Conservation (phyloP, 306 rosid species). For the Rosa rugosa region DNA sequence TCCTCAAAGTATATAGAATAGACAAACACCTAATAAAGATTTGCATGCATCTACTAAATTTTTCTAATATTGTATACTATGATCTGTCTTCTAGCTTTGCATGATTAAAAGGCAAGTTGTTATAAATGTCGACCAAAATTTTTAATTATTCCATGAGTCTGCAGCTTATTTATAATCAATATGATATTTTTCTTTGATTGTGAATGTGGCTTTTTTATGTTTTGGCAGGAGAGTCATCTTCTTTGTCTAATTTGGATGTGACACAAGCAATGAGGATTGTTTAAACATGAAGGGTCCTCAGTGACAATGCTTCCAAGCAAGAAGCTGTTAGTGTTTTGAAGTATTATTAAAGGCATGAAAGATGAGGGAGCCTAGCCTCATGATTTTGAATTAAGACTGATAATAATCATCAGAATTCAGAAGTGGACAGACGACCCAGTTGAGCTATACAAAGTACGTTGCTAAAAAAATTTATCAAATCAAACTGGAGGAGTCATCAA, state of each 20-base stretch:
- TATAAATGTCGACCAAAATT: constrained; percentile 8
- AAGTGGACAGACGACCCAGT: background rate
- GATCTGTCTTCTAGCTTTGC: constrained; percentile 15
- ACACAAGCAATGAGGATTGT: constrained; percentile 38
- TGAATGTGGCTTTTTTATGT: constrained; percentile 13
- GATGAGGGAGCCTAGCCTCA: constrained; percentile 19
- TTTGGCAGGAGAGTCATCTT: constrained; percentile 18
- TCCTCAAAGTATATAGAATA: constrained; percentile 24
- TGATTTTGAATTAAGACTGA: constrained; percentile 28
- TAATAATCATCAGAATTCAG: constrained; percentile 7
- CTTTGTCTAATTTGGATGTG: constrained; percentile 9
- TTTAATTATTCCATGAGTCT: background rate
- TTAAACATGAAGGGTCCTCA: constrained; percentile 45
- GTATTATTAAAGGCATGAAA: constrained; percentile 34
- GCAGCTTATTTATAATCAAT: background rate
- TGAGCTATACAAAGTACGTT: background rate
- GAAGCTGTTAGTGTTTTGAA: constrained; percentile 17
- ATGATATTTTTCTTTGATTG: background rate
- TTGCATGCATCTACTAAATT: constrained; percentile 26
- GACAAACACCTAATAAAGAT: constrained; percentile 47
- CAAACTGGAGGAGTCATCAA: background rate
- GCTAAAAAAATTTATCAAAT: background rate
- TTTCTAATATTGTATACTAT: background rate
- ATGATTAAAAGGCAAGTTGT: constrained; percentile 19
- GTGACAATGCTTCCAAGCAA: constrained; percentile 49